A percentile compares a stretch with the other conserved stretches of the same genome.
Conservation (phyloP, 768 basidiomycete genomes). For the Exidia glandulosa region DNA sequence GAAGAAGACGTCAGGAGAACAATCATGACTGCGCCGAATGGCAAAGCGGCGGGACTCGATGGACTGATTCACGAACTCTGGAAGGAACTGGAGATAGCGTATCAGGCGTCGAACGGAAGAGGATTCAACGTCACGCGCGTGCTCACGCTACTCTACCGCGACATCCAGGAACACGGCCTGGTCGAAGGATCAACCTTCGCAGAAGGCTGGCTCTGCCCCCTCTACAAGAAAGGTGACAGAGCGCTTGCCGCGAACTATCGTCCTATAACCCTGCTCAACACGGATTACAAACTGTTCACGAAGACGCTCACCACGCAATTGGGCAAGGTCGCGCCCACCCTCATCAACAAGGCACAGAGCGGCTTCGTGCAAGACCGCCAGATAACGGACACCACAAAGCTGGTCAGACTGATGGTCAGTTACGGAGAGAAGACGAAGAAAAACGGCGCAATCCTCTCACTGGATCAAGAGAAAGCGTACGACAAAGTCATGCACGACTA, state of each 20-base stretch:
- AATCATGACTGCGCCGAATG: background rate
- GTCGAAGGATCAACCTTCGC: slow-evolving; percentile 10
- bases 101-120: background rate
- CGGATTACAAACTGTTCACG: slow-evolving; percentile 22
- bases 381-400: slow-evolving; percentile 23
- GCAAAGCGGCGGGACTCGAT: background rate
- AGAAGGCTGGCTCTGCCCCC: slow-evolving; percentile 22
- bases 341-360: slow-evolving; percentile 26
- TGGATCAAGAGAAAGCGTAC: slow-evolving; percentile 13
- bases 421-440: slow-evolving; percentile 8
- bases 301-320: slow-evolving; percentile 15
- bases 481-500: slow-evolving; percentile 11
- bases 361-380: slow-evolving; percentile 25
- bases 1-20: background rate
- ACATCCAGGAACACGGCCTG: slow-evolving; percentile 24
- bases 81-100: background rate
- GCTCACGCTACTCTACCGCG: slow-evolving; percentile 32
- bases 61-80: background rate
- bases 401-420: slow-evolving; percentile 10
- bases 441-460: slow-evolving; percentile 7
- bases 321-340: background rate
- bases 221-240: slow-evolving; percentile 26
- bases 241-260: slow-evolving; percentile 9
- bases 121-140: background rate
- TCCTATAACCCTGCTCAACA: slow-evolving; percentile 15